Evolutionary conservation across 2,329 filamentous ascomycete genomes (phyloP).

Genomic region (Xenoacremonium recifei): DNA sequence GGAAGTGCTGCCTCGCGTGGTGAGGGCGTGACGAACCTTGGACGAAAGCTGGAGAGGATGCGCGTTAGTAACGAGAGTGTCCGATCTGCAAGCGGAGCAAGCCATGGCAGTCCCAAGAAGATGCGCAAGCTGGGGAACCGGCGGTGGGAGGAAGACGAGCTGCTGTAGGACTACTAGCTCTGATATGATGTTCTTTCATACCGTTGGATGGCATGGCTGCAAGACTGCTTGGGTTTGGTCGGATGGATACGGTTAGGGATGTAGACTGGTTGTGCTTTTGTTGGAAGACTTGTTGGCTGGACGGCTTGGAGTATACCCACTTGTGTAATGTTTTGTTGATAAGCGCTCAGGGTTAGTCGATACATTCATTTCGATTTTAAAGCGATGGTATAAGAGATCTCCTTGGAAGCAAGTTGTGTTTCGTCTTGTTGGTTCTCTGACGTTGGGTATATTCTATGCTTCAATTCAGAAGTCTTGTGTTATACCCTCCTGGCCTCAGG

Average conservation of each 20-base stretch:
- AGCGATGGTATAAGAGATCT: no score
- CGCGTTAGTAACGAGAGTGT: conserved; percentile 41
- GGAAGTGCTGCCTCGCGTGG: neutral
- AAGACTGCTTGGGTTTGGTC: neutral
- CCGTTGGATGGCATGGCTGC: neutral
- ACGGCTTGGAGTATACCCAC: conserved; percentile 24
- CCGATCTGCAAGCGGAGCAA: conserved; percentile 23
- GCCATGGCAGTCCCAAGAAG: conserved; percentile 51
- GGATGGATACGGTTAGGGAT: conserved; percentile 7
- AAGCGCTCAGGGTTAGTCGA: conserved; percentile 8
- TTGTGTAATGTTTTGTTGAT: conserved; percentile 21
- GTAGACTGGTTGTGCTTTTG: conserved; percentile 10
- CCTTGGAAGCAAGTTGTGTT: no score
- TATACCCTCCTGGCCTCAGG: neutral
- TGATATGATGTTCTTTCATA: conserved; percentile 2
- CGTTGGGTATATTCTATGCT: neutral
- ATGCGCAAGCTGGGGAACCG: conserved; percentile 47
- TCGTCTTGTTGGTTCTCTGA: neutral
- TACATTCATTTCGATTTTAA: conserved; percentile 10
- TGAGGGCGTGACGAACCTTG: conserved; percentile 36
- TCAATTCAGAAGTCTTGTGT: no score
- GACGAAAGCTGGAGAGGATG: conserved; percentile 50
- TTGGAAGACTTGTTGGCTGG: conserved; percentile 8
- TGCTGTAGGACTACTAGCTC: conserved; percentile 18
- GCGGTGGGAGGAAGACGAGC: conserved; percentile 48